Conservation (phyloP, 106 monocot genomes). For the Dioscorea zingiberensis region DNA sequence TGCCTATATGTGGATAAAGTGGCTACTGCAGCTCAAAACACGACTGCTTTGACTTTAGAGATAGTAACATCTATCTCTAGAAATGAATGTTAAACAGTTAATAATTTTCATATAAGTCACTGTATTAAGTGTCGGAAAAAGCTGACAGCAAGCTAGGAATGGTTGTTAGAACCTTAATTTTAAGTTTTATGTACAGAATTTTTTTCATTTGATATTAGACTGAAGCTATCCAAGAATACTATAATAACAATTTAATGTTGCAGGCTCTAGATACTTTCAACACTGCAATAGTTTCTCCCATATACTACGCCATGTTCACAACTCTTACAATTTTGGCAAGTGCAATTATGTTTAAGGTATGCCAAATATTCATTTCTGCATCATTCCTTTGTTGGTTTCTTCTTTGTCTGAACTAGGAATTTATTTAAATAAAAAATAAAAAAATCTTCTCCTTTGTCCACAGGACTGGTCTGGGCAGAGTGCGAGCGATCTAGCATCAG, state of each 20-base stretch:
- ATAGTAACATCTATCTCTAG: no score
- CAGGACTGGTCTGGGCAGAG: slow-evolving; percentile 91
- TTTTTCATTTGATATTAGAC: neutral
- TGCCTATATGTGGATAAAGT: no score
- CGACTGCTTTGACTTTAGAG: no score
- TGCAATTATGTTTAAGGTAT: slow-evolving; percentile 94
- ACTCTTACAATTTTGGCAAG: slow-evolving; percentile 82
- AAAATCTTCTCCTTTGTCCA: neutral
- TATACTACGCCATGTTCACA: slow-evolving; percentile 93
- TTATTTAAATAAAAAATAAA: no score
- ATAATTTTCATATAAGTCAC: no score
- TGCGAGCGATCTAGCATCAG: slow-evolving; percentile 76
- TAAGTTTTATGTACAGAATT: no score
- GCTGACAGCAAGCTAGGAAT: no score
- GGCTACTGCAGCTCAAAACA: no score
- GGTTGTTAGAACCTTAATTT: no score
- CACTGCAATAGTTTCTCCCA: slow-evolving; percentile 83
- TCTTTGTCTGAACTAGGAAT: no score
- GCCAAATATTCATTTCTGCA: neutral
- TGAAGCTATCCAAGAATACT: neutral
- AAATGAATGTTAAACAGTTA: no score
- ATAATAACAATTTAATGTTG: neutral
- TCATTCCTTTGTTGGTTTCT: neutral
- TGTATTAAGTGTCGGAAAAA: no score
- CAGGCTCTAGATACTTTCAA: slow-evolving; percentile 95